These are phyloP conservation scores for Fraxinus floribunda DNA, from an alignment of 305 asterid species.

Conservation along the genomic window DNA sequence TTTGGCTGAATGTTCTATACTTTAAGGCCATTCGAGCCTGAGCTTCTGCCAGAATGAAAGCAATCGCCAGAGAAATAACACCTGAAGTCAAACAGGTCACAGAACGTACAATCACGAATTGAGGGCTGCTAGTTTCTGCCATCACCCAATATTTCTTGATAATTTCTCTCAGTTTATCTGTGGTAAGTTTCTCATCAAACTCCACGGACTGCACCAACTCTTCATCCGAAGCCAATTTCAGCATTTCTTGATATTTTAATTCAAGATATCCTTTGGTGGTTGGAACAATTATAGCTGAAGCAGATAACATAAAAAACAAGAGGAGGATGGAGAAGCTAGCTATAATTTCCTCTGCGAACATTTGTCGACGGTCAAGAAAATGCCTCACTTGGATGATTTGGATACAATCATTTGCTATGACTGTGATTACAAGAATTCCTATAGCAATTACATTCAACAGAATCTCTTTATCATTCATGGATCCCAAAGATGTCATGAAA, in stretches of 20 bases:
- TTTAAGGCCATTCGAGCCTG: not conserved
- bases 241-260: conserved; percentile 37
- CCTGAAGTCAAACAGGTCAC: conserved; percentile 10
- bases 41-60: conserved; percentile 17
- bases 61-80: not conserved
- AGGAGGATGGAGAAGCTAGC: conserved; percentile 32
- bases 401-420: conserved; percentile 26
- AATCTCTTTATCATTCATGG: conserved; percentile 31
- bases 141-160: conserved; percentile 23
- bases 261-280: conserved; percentile 37
- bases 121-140: conserved; percentile 29
- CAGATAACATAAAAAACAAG: conserved; percentile 35
- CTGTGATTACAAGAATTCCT: conserved; percentile 37
- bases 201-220: conserved; percentile 21
- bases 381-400: conserved; percentile 38
- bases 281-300: conserved; percentile 42
- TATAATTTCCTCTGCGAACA: conserved; percentile 36
- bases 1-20: not conserved
- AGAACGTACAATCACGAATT: conserved; percentile 28
- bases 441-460: conserved; percentile 36
- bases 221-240: conserved; percentile 32
- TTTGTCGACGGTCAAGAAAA: conserved; percentile 23
- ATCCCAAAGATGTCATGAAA: conserved; percentile 36
- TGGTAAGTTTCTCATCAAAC: not conserved
- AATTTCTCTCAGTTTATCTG: not conserved